Base-by-base conservation (phyloP, 768 basidiomycete species). In the Podaxis pistillaris region DNA sequence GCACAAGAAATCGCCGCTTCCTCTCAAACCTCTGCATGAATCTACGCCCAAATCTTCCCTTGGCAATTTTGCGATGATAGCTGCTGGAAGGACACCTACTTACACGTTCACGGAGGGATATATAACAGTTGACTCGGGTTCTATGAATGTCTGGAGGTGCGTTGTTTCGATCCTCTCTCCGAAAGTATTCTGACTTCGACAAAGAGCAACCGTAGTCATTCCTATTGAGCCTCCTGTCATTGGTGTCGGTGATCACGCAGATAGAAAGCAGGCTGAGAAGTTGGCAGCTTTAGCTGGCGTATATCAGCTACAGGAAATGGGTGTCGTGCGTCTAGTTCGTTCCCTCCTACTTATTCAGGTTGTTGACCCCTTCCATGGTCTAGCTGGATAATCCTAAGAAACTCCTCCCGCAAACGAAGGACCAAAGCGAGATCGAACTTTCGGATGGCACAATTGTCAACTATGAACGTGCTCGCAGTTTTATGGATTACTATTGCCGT, bases 401-500 rank as follows among this genome's bases (percentile, higher is more conserved):
- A 60, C 63, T 73, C 4, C 69, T 68, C 17, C 68, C 71, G 17
- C 66, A 64, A 26, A 66, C 63, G 54, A 38, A 62, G 26, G 69
- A 71, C 22, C 54, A 51, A 30, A 70, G 65, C 0, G 69, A 74
- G 28, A 64, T 72, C 38, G 64, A 64, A 8, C 77, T 95, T 11
- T 84, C 87, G 2, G 89, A 94, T 68, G 86, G 86, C 26, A 80
- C 84, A 11, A 68, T 75, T 22, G 83, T 95, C 65, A 77, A 76
- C 6, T 88, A 88, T 56, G 91, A 93, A 56, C 82, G 83, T 56
- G 93, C 94, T 2, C 86, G 89, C 54, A 86, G 83, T 63, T 98
- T 98, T 78, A 95, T 97, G 89, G 95, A 96, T 65, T 98, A 91
- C 72, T 98, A 98, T 69, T 96, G 94, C 71, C 83, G 86, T 50